Evolutionary conservation across 2,329 filamentous ascomycete genomes (phyloP), one percentile per base, ranked within the genome.

Genomic region (Podosphaera fusca): DNA sequence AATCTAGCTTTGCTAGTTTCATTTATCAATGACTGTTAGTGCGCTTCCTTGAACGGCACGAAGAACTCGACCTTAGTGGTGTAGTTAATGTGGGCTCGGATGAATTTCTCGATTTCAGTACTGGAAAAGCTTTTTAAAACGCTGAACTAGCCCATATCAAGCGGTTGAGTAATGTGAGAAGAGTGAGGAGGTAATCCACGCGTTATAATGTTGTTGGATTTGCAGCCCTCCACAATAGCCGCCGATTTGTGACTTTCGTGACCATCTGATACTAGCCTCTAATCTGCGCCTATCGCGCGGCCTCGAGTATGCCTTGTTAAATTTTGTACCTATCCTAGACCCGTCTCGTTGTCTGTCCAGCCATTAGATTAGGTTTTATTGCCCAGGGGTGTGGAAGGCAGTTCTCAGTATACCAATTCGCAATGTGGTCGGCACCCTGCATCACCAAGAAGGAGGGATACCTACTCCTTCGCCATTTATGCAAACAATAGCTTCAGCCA

Each of bases 321-420:
- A 56, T 70, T 61, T 62, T 69, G 47, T 46, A 70, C 60, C 69
- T 60, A 71, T 9, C 60, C 55, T 53, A 71, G 59, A 30, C 64
- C 63, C 46, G 67, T 64, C 56, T 68, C 34, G 62, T 68, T 63
- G n/a, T 56, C 64, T 8, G 63, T 69, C 65, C 56, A 70, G 52
- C 65, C 59, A 47, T 67, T 69, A 30, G 59, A 58, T 57, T 65
- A 31, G 66, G 35, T 54, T 38, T 21, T 54, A 67, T 61, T 40
- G 46, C 42, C 64, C 55, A 68, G 55, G 69, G 46, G 53, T 64
- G 36, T 12, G 35, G 36, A 12, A 59, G 62, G 51, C 65, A 49
- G 42, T 42, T 35, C 10, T 58, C 46, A 14, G 56, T 40, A 59
- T 67, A 67, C 61, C 42, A 59, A 46, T 35, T 30, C 10, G 46